Percentiles rank a stretch among this genome's conserved stretches.
These are phyloP conservation scores for Phytophthora litchii DNA, from an alignment of 352 stramenopile species.

Conservation along the genomic window DNA sequence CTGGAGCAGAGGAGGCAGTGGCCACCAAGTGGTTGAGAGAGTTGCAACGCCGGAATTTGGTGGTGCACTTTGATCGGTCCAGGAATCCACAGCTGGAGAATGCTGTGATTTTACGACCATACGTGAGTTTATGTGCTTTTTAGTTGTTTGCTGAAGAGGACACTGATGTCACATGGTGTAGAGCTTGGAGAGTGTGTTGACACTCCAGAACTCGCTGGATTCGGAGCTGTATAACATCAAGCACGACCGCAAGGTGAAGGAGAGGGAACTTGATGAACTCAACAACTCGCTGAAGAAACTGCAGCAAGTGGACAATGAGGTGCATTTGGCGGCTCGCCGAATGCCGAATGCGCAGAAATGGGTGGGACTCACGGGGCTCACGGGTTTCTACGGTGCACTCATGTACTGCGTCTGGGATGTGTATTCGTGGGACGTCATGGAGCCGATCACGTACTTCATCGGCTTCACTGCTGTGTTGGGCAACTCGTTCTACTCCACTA, in stretches of 20 bases:
- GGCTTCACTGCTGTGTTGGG: conserved; percentile 84
- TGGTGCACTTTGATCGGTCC: conserved; percentile 77
- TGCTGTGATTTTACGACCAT: conserved; percentile 70
- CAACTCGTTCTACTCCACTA: conserved; percentile 81
- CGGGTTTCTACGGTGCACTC: conserved; percentile 68
- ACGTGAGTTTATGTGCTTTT: conserved; percentile 39
- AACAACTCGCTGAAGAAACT: conserved; percentile 57
- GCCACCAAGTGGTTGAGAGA: conserved; percentile 82
- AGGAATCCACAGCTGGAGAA: conserved; percentile 70
- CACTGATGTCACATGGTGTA: conserved; percentile 20
- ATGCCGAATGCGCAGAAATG: conserved; percentile 81
- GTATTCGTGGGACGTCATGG: conserved; percentile 91
- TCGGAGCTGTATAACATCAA: conserved; percentile 80
- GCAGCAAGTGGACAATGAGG: conserved; percentile 50
- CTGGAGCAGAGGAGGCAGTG: conserved; percentile 66
- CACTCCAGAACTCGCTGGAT: conserved; percentile 74
- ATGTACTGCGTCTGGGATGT: conserved; percentile 89
- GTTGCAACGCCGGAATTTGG: conserved; percentile 75
- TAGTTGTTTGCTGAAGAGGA: not conserved
- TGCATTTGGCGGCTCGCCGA: conserved; percentile 45
- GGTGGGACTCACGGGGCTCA: conserved; percentile 63
- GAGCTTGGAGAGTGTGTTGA: conserved; percentile 74
- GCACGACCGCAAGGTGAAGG: conserved; percentile 60
- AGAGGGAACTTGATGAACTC: conserved; percentile 53
- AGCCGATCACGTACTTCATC: conserved; percentile 91